Base-by-base conservation (phyloP, 345 rosid genomes). In the Raphanus sativus region DNA sequence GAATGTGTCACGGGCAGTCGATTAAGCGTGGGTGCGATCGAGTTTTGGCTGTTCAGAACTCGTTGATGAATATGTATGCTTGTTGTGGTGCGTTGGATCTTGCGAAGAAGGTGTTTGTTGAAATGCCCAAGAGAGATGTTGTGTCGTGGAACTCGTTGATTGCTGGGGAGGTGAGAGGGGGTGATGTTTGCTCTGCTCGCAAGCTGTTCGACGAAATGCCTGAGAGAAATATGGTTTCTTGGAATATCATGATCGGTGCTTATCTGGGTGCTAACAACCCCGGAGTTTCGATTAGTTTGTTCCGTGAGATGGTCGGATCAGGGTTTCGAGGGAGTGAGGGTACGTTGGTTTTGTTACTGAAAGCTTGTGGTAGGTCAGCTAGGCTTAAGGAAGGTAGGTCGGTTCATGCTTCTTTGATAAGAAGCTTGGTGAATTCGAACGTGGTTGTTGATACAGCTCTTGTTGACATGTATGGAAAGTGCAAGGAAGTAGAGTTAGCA, bases 331-430 rank as follows among this genome's bases (percentile, higher is more conserved):
- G 85, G 16, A 86, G 82, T 4, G 75, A 75, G 77, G 76, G 65
- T 8, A 87, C 91, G 2, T 73, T 89, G 66, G 86, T 73, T 24
- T 76, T 81, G 50, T 67, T 84, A 63, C 62, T 89, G 15, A 80
- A 77, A 42, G 94, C 90, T 11, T 88, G 94, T 75, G 85, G 87
- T 2, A 82, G 86, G 86, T 89, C 94, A 3, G 85, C 84, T 56
- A 88, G 94, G 65, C 11, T 86, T 34, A 88, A 81, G 54, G 91
- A 91, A 62, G 95, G 97, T 58, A 84, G 87, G 83, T 91, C 93
- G 1, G 87, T 87, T 58, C 93, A 91, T 78, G 95, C 86, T 26
- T 83, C 67, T 77, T 63, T 86, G 63, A 63, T 84, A 24, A 86
- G 78, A 78, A 85, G 15, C 16, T 59, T 70, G 7, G 34, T 28